phyloP scores from a whole-genome alignment of 306 rosid species.

The Casuarina glauca region DNA sequence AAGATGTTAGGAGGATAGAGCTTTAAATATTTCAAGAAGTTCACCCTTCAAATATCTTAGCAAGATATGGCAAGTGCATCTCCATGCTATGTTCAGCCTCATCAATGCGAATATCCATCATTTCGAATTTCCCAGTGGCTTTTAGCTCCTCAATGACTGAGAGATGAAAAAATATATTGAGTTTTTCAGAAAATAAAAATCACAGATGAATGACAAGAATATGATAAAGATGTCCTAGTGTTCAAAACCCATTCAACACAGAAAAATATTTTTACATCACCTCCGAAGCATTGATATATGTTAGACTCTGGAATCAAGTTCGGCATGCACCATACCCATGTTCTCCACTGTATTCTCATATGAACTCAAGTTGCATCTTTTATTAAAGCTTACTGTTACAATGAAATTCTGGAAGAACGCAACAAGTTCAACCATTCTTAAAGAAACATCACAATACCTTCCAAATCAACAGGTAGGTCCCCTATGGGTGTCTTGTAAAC shows the following conservation, averaged over 20 bases:
- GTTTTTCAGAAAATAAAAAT: not conserved
- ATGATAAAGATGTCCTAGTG: not conserved
- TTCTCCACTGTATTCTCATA: not conserved
- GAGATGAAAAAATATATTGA: constrained; percentile 20
- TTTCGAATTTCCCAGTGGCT: constrained; percentile 80
- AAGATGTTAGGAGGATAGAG: constrained; percentile 17
- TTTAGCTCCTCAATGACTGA: constrained; percentile 83
- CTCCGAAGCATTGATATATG: not conserved
- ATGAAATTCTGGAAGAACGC: not conserved
- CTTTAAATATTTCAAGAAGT: not conserved
- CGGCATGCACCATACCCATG: not conserved
- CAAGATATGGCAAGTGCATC: constrained; percentile 98
- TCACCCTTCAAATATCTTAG: constrained; percentile 96
- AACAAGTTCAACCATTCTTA: not conserved
- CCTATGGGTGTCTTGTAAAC: constrained; percentile 95
- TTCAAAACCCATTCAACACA: not conserved
- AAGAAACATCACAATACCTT: constrained; percentile 53
- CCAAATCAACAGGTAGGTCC: constrained; percentile 91
- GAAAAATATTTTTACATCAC: not conserved
- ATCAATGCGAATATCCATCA: constrained; percentile 75
- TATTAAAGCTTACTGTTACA: not conserved
- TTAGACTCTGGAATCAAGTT: not conserved
- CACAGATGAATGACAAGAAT: not conserved
- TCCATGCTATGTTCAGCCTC: constrained; percentile 99
- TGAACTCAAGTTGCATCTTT: not conserved